These are phyloP conservation scores for Clarireedia hainanense DNA, from an alignment of 2,329 filamentous ascomycete species.

Conservation along the genomic window DNA sequence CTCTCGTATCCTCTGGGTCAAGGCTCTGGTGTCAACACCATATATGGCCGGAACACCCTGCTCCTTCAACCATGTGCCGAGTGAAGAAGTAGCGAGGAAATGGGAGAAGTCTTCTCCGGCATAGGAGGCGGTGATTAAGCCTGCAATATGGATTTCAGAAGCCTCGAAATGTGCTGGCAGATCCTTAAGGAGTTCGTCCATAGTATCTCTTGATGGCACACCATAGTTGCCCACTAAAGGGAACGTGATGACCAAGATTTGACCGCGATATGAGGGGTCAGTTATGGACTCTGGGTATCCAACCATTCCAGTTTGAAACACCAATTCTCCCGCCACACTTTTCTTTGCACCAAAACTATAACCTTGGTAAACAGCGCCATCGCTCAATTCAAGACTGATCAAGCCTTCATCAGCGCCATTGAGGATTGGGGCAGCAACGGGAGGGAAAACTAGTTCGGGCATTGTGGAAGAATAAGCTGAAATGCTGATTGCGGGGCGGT, in stretches of 20 bases:
- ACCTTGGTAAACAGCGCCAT: constrained; percentile 85
- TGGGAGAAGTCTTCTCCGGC: constrained; percentile 94
- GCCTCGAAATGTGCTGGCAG: constrained; percentile 92
- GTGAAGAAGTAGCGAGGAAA: constrained; percentile 80
- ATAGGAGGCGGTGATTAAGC: constrained; percentile 84
- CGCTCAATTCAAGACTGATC: constrained; percentile 85
- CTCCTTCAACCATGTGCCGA: constrained; percentile 94
- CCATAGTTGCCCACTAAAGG: constrained; percentile 96
- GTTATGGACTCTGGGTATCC: constrained; percentile 93
- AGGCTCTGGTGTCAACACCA: constrained; percentile 83
- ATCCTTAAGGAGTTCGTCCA: constrained; percentile 77
- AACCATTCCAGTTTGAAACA: constrained; percentile 99
- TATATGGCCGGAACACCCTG: constrained; percentile 91
- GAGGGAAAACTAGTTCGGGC: constrained; percentile 16
- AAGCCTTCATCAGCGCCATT: constrained; percentile 44
- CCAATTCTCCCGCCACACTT: constrained; percentile 91
- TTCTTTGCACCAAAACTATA: constrained; percentile 94
- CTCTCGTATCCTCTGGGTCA: constrained; percentile 91
- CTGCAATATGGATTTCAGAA: constrained; percentile 85
- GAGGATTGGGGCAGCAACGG: constrained; percentile 19
- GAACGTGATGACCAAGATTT: constrained; percentile 95
- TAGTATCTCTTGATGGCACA: constrained; percentile 77
- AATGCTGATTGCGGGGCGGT: neutral
- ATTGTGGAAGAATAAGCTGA: constrained; percentile 6
- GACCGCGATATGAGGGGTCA: constrained; percentile 79